Conservation (phyloP, 805 yeast species). For the Candida pini region DNA sequence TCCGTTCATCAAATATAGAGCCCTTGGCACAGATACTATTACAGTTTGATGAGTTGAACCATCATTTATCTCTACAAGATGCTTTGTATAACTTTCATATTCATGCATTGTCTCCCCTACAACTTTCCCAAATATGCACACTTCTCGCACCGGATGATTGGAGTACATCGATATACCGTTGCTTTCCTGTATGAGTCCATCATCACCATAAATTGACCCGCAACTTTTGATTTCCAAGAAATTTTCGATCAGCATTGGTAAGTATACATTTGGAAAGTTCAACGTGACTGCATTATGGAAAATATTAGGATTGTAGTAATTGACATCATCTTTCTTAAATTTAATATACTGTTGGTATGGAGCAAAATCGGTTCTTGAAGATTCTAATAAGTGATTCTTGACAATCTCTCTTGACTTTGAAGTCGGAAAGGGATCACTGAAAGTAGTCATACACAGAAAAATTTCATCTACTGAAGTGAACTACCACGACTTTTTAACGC, state of each 20-base stretch:
- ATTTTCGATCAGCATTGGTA: constrained; percentile 31
- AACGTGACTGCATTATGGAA: constrained; percentile 30
- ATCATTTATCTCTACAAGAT: constrained; percentile 28
- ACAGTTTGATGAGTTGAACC: constrained; percentile 22
- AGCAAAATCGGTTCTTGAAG: constrained; percentile 11
- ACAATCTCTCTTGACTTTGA: too few species aligned
- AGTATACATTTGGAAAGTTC: constrained; percentile 10
- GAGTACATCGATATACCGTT: constrained; percentile 26
- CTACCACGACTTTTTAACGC: too few species aligned
- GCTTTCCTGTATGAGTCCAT: constrained; percentile 13
- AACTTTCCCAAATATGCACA: constrained; percentile 33
- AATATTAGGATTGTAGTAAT: constrained; percentile 31
- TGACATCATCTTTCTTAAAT: constrained; percentile 18
- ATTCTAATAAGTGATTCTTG: constrained; percentile 2
- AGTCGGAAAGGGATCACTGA: too few species aligned
- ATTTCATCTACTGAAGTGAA: too few species aligned
- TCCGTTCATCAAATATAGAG: constrained; percentile 17
- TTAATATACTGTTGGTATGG: constrained; percentile 21
- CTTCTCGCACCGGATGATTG: constrained; percentile 38
- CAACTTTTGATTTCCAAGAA: constrained; percentile 16
- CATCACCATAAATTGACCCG: constrained; percentile 22
- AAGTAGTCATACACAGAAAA: too few species aligned
- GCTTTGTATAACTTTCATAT: constrained; percentile 1
- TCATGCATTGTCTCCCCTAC: constrained; percentile 26
- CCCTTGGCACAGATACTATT: constrained; percentile 19